A percentile compares a stretch with the other conserved stretches of the same genome.
Evolutionary conservation across 2,329 filamentous ascomycete genomes (phyloP).

Genomic region (Plenodomus lindquistii): DNA sequence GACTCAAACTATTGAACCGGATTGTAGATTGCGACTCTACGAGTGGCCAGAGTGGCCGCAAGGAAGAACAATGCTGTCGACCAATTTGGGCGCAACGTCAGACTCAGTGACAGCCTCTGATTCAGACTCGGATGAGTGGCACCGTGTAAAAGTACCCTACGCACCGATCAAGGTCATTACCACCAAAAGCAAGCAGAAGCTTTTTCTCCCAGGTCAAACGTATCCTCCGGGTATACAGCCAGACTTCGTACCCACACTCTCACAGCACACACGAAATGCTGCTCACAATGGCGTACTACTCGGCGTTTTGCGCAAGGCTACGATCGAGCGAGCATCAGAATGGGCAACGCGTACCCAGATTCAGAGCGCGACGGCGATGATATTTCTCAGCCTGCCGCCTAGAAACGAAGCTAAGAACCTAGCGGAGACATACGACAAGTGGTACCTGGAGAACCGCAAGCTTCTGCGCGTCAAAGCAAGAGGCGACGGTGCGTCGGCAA

Average conservation of each 20-base stretch:
- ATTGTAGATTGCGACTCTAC: conserved; percentile 26
- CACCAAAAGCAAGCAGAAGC: conserved; percentile 21
- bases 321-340: conserved; percentile 25
- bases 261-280: conserved; percentile 13
- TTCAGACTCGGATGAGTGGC: neutral
- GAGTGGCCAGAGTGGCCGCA: conserved; percentile 28
- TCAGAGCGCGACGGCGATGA: conserved; percentile 30
- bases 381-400: conserved; percentile 31
- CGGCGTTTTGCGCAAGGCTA: conserved; percentile 22
- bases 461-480: conserved; percentile 4
- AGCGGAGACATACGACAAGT: conserved; percentile 22
- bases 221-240: conserved; percentile 18
- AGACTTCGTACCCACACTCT: conserved; percentile 29
- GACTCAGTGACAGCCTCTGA: neutral
- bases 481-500: conserved; percentile 1
- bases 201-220: conserved; percentile 28
- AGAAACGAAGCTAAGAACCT: conserved; percentile 11
- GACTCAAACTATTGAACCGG: conserved; percentile 7
- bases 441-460: conserved; percentile 11
- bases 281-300: conserved; percentile 31
- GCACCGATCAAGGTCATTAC: conserved; percentile 27
- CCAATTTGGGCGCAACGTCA: neutral
- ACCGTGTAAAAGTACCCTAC: conserved; percentile 25
- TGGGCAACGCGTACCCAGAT: conserved; percentile 35
- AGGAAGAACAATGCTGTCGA: conserved; percentile 8